These are phyloP conservation scores for Annulohypoxylon stygium DNA, from an alignment of 495 filamentous ascomycete genomes.

Conservation along the genomic window DNA sequence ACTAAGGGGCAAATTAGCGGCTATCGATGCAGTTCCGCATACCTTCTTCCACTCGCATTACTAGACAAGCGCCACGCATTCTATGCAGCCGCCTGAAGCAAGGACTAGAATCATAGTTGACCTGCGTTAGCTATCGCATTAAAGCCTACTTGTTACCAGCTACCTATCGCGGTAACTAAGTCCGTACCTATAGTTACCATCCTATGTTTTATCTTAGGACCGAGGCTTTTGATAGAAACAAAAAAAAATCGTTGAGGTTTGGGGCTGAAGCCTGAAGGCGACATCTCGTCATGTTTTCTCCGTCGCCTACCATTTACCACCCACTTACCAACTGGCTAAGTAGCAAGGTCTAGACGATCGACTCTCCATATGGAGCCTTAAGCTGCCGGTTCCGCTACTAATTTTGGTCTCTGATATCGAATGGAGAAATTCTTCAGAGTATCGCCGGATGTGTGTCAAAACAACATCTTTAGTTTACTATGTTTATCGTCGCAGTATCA, in stretches of 20 bases:
- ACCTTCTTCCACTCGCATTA: constrained; percentile 30
- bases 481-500: neutral
- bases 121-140: constrained; percentile 19
- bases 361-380: constrained; percentile 22
- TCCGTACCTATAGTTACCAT: constrained; percentile 27
- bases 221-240: neutral
- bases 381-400: neutral
- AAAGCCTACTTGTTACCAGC: constrained; percentile 33
- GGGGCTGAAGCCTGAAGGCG: constrained; percentile 14
- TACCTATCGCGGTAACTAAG: constrained; percentile 43
- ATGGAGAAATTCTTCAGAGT: constrained; percentile 5
- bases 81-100: constrained; percentile 21
- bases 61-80: constrained; percentile 29
- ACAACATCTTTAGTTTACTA: neutral
- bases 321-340: neutral
- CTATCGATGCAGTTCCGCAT: constrained; percentile 17
- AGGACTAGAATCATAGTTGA: neutral
- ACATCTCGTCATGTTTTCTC: constrained; percentile 9
- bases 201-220: constrained; percentile 20
- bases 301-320: constrained; percentile 18
- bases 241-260: constrained; percentile 18
- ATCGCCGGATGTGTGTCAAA: constrained; percentile 16
- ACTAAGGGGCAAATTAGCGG: constrained; percentile 13
- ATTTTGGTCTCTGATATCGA: neutral
- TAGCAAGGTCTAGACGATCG: constrained; percentile 14